Percentiles rank a stretch among this genome's conserved stretches.
Conservation (phyloP, 2,329 filamentous ascomycete species). For the Dactylellina parvicollis region DNA sequence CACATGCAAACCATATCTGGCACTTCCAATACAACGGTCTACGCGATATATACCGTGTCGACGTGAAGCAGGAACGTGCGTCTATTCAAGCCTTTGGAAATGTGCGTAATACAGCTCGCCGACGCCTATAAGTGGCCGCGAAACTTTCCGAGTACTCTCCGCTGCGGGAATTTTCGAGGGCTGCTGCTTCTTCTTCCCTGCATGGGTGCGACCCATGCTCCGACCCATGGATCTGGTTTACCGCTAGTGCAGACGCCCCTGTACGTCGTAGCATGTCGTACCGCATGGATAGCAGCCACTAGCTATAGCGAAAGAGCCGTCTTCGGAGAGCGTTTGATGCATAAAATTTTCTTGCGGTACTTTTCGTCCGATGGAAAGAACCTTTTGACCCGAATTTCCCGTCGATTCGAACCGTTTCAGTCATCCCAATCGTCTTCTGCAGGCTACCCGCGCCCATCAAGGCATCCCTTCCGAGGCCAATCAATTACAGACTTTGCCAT, state of each 20-base stretch:
- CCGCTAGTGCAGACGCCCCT: neutral
- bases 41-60: neutral
- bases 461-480: neutral
- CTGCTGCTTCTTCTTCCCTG: constrained; percentile 11
- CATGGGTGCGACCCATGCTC: neutral
- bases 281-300: constrained; percentile 3
- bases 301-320: neutral
- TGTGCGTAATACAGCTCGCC: too few species aligned
- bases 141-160: neutral
- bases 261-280: neutral
- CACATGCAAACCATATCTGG: constrained; percentile 19
- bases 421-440: neutral
- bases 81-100: too few species aligned
- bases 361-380: constrained; percentile 9
- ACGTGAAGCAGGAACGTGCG: neutral
- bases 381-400: constrained; percentile 23
- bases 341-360: constrained; percentile 7
- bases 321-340: constrained; percentile 30
- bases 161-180: constrained; percentile 34
- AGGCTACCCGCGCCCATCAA: too few species aligned
- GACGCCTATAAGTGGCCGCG: too few species aligned
- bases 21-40: neutral
- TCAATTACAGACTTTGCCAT: too few species aligned
- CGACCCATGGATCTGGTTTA: constrained; percentile 32
- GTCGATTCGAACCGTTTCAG: neutral